A percentile compares a stretch with the other conserved stretches of the same genome.
phyloP scores from a whole-genome alignment of 257 asterid genomes.

The Vinca minor region DNA sequence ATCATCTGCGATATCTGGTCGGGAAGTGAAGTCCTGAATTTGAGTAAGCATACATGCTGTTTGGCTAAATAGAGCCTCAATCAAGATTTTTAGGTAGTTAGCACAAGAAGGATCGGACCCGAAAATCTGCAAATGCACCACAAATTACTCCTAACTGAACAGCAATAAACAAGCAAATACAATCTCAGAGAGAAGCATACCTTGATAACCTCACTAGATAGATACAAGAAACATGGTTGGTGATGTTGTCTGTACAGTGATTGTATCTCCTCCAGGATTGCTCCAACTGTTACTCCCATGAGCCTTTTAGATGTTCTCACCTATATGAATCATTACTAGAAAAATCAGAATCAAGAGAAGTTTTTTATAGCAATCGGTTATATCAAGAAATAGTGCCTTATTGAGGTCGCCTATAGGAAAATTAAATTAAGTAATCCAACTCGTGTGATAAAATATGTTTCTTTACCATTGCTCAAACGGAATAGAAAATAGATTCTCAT shows the following conservation, averaged over 20 bases:
- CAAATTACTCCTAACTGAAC: slow-evolving; percentile 13
- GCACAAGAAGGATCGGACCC: slow-evolving; percentile 96
- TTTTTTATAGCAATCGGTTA: not conserved
- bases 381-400: not conserved
- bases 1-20: slow-evolving; percentile 95
- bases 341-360: not conserved
- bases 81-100: slow-evolving; percentile 63
- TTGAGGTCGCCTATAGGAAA: not conserved
- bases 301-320: slow-evolving; percentile 86
- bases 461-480: not conserved
- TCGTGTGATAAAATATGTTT: not conserved
- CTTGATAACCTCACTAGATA: slow-evolving; percentile 97
- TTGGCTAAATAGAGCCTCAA: slow-evolving; percentile 83
- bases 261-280: slow-evolving; percentile 92
- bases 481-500: not conserved
- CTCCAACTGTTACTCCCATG: slow-evolving; percentile 92
- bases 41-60: slow-evolving; percentile 64
- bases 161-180: not conserved
- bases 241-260: slow-evolving; percentile 66
- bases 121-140: slow-evolving; percentile 55
- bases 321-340: slow-evolving; percentile 22
- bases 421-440: not conserved
- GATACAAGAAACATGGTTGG: slow-evolving; percentile 91
- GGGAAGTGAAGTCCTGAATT: slow-evolving; percentile 73
- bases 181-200: slow-evolving; percentile 23